Conservation (phyloP, 768 basidiomycete genomes). For the Trametes meyenii region DNA sequence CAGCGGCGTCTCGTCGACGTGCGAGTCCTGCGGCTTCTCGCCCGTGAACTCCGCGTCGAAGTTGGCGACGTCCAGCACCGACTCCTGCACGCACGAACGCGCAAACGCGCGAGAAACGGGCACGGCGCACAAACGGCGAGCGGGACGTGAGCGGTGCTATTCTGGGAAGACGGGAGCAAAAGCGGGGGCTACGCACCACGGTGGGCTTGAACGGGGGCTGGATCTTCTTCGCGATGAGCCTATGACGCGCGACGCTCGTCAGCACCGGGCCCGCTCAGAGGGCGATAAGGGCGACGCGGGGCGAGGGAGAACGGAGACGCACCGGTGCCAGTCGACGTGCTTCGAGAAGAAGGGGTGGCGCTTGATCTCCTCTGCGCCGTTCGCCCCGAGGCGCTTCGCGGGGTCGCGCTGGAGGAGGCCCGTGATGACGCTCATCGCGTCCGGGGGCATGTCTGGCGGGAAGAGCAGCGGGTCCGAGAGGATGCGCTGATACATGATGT, state of each 20-base stretch:
- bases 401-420: constrained; percentile 91
- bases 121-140: too few relatives aligned
- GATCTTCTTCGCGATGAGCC: constrained; percentile 90
- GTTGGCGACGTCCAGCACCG: constrained; percentile 92
- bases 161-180: neutral
- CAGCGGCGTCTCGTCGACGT: constrained; percentile 89
- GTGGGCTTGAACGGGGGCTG: constrained; percentile 98
- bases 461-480: constrained; percentile 92
- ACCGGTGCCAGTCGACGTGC: constrained; percentile 90
- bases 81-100: constrained; percentile 55
- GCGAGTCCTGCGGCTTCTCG: constrained; percentile 93
- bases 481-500: constrained; percentile 97
- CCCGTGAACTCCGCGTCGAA: constrained; percentile 98
- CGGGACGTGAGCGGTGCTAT: neutral
- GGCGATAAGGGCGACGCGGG: neutral
- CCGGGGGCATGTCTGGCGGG: constrained; percentile 83
- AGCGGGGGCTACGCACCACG: constrained; percentile 61
- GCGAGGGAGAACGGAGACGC: constrained; percentile 28
- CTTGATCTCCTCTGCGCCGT: constrained; percentile 96
- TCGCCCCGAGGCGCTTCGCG: constrained; percentile 79
- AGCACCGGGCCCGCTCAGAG: neutral
- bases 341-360: constrained; percentile 93
- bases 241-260: constrained; percentile 30
- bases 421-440: constrained; percentile 88
- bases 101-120: neutral